Evolutionary conservation across 148 eudicot species (phyloP), one percentile per base, ranked within the genome.

Genomic region (Drosera capensis): DNA sequence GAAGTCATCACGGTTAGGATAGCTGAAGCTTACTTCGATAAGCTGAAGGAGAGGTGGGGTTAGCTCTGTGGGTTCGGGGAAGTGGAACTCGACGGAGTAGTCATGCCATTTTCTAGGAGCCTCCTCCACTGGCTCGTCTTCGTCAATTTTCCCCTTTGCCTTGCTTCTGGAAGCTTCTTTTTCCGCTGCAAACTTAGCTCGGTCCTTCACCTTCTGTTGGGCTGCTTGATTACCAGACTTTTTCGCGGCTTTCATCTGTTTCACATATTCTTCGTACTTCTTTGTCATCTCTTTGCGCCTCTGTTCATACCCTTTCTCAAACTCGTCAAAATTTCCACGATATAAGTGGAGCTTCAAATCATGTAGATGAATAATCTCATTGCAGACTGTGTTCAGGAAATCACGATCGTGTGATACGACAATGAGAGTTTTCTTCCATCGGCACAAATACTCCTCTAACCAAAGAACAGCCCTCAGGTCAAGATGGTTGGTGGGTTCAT

Each of bases 321-420:
- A 78, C 25, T 71, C 81, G 58, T 78, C 78, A 29, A 78, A 78
- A 46, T 78, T 78, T 14, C 81, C 81, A 34, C 81, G 72, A 45
- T 78, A 78, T 36, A 65, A 38, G 51, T 78, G 78, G 58, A 78
- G 86, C 43, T 78, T 78, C 75, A 74, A 21, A 51, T 74, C 86
- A 54, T 74, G 78, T 37, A 78, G 86, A 64, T 78, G 86, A 41
- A 78, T 78, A 26, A 78, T 71, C 45, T 78, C 86, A 46, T 26
- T 60, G 56, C 81, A 78, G 16, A 78, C 86, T 0, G 78, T 62
- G 52, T 78, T 78, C 9, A 78, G 81, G 48, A 78, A 78, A 45
- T 74, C 86, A n/a, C 81, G 70, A 38, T 78, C 86, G 23, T 78
- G 86, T 0, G 86, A 78, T 40, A 78, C 86, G 16, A 78, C 86